A percentile compares a stretch with the other conserved stretches of the same genome.
Evolutionary conservation across 2,329 filamentous ascomycete species (phyloP).

Genomic region (Cercospora sp.): DNA sequence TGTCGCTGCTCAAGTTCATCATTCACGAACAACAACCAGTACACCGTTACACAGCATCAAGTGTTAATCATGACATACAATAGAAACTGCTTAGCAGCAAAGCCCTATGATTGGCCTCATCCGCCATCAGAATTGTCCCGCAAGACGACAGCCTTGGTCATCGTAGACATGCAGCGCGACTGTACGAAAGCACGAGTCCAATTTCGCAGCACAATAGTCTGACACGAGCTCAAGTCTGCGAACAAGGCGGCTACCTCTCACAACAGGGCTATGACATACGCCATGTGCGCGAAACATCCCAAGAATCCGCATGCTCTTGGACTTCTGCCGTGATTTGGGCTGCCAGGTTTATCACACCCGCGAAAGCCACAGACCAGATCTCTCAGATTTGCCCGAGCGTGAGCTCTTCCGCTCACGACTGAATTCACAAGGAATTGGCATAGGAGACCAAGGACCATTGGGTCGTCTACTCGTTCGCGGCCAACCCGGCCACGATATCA

Average conservation of each 20-base stretch:
- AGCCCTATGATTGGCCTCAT: slow-evolving; percentile 29
- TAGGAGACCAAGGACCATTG: slow-evolving; percentile 55
- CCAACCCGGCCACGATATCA: slow-evolving; percentile 58
- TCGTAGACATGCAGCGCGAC: slow-evolving; percentile 60
- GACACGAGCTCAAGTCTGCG: slow-evolving; percentile 40
- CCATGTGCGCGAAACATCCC: slow-evolving; percentile 47
- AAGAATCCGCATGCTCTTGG: slow-evolving; percentile 44
- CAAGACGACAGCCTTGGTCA: slow-evolving; percentile 51
- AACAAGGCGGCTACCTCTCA: slow-evolving; percentile 52
- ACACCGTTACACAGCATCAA: not conserved
- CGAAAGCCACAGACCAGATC: slow-evolving; percentile 56
- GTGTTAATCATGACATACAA: not conserved
- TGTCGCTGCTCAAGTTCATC: not conserved
- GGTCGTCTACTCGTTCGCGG: slow-evolving; percentile 61
- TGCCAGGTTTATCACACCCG: slow-evolving; percentile 53
- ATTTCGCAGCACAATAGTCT: not conserved
- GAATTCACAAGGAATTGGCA: slow-evolving; percentile 53
- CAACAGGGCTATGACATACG: slow-evolving; percentile 50
- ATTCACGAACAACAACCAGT: not conserved
- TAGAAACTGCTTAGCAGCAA: not conserved
- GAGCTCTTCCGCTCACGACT: slow-evolving; percentile 56
- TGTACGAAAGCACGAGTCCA: slow-evolving; percentile 31
- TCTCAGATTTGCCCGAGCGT: slow-evolving; percentile 58
- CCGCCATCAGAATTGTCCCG: slow-evolving; percentile 27
- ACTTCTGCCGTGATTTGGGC: slow-evolving; percentile 43